Percentiles rank a stretch among this genome's conserved stretches.
phyloP scores from a whole-genome alignment of 2,329 filamentous ascomycete species.

The Pyrenophora seminiperda region DNA sequence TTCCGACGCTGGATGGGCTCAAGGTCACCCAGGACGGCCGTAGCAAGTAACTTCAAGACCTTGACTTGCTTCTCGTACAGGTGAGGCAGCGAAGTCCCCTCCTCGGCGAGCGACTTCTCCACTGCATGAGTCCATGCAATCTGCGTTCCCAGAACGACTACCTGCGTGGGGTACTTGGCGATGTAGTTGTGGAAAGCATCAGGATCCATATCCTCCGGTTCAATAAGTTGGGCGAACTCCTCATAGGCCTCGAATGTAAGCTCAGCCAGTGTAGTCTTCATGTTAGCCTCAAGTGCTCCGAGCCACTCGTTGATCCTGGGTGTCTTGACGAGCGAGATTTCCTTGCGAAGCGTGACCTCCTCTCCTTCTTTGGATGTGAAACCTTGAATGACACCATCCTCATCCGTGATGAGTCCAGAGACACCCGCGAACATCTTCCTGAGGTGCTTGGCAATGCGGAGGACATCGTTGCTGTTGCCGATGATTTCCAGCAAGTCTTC shows the following conservation, averaged over 20 bases:
- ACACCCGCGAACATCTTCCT: slow-evolving; percentile 99
- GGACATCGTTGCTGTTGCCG: slow-evolving; percentile 96
- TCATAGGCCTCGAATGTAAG: slow-evolving; percentile 84
- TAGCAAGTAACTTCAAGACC: slow-evolving; percentile 82
- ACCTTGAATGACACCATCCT: slow-evolving; percentile 85
- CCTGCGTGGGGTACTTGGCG: slow-evolving; percentile 83
- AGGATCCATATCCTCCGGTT: slow-evolving; percentile 70
- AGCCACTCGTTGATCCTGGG: slow-evolving; percentile 99
- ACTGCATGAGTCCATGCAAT: slow-evolving; percentile 91
- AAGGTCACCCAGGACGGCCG: slow-evolving; percentile 87
- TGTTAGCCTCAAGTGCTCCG: slow-evolving; percentile 85
- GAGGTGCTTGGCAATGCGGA: slow-evolving; percentile 97
- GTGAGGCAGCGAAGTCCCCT: slow-evolving; percentile 69
- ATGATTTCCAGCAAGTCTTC: slow-evolving; percentile 99
- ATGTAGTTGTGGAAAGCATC: slow-evolving; percentile 80
- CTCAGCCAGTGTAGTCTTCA: slow-evolving; percentile 93
- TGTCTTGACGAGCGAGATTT: slow-evolving; percentile 89
- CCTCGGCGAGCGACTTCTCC: slow-evolving; percentile 73
- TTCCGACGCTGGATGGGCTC: slow-evolving; percentile 89
- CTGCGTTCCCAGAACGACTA: slow-evolving; percentile 93
- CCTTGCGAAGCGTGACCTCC: slow-evolving; percentile 81
- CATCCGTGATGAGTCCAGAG: slow-evolving; percentile 86
- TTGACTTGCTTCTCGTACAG: slow-evolving; percentile 84
- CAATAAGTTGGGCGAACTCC: slow-evolving; percentile 79
- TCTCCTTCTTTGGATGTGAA: slow-evolving; percentile 97